These are phyloP conservation scores for Plasmodium fragile DNA, from an alignment of 169 alveolate genomes.

Conservation along the genomic window DNA sequence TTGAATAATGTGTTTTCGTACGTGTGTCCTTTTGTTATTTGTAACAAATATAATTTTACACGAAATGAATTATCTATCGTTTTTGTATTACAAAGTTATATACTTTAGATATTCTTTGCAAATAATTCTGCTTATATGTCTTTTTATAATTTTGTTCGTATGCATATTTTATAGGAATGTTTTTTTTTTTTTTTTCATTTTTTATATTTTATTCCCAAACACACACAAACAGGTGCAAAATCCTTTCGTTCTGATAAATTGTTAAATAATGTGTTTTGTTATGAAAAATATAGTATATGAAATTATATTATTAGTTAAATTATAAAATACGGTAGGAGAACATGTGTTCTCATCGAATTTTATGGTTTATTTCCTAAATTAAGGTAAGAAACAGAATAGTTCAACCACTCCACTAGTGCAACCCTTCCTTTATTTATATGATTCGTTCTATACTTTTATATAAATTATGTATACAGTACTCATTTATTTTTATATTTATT, in stretches of 20 bases:
- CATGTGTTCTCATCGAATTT: background rate
- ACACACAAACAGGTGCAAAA: background rate
- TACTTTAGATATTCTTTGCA: background rate
- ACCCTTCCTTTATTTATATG: background rate
- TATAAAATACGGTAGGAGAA: background rate
- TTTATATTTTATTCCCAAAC: background rate
- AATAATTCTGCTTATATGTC: background rate
- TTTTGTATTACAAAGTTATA: background rate
- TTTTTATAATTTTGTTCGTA: background rate
- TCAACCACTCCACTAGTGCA: background rate
- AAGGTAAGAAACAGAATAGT: background rate
- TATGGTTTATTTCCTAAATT: background rate
- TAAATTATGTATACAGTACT: no score
- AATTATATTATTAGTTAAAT: no score
- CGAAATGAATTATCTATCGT: no score
- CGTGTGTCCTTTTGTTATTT: background rate
- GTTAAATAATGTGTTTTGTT: no score
- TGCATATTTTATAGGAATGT: background rate
- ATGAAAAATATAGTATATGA: background rate
- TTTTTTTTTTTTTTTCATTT: background rate
- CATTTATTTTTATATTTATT: no score
- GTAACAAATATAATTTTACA: no score
- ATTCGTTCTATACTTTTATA: background rate
- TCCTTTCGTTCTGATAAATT: background rate
- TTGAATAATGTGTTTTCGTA: background rate